Base-by-base conservation (phyloP, 495 filamentous ascomycete species). In the Aspergillus cristatus region DNA sequence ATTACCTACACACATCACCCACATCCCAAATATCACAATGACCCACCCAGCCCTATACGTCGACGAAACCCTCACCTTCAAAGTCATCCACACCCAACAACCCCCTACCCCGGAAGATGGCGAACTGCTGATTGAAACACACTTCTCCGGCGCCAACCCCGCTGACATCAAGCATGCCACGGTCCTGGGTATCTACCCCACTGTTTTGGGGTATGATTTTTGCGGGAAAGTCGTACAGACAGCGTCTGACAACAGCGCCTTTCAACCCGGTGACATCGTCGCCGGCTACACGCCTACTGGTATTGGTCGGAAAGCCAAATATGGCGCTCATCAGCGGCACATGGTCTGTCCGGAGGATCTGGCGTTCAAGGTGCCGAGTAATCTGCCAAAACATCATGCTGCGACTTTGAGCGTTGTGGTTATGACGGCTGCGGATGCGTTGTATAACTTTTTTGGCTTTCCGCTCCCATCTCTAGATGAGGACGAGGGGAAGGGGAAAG, bases 151-250 rank as follows among this genome's bases (percentile, higher is more conserved):
- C 5, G 13, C n/a, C 2, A 37, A 37, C 20, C 35, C 35, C 20
- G 35, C 35, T 13, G 35, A 28, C 14, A n/a, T 7, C 3, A 37
- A 37, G 13, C 35, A 37, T 16, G 35, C 35, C 1, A 37, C 35
- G 1, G 18, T 24, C 7, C 35, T 37, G 1, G 35, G 18, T 7
- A 37, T 37, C 22, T 28, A 37, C n/a, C 22, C 35, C 4, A 10
- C 35, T 26, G 8, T 13, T 5, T n/a, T 25, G 7, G 34, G 34
- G 2, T 36, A 36, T n/a, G 16, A 36, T 12, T 36, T 36, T 36
- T 36, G 34, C 13, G 34, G 34, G 15, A 36, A 24, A 11, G 24
- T 26, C 24, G 11, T 26, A 26, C 6, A 26, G 11, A 26, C 24
- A 6, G 11, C 24, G 6, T n/a, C n/a, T n/a, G 6, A 6, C 6